phyloP scores from a whole-genome alignment of 2,329 filamentous ascomycete species.

The Sporothrix schenckii region DNA sequence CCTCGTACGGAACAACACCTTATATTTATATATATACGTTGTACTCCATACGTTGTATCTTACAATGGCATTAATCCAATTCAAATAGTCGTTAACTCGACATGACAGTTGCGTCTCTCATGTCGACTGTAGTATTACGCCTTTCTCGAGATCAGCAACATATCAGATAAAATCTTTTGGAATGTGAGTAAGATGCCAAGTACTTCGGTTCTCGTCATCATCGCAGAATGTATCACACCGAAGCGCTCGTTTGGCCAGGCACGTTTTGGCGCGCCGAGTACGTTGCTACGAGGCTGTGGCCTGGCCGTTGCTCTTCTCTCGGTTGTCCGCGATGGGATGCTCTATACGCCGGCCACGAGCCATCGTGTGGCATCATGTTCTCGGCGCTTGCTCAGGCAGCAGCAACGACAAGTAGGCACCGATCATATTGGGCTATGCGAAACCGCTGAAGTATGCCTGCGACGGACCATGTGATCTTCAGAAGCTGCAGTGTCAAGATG shows the following conservation, averaged over 20 bases:
- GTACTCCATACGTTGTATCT: background rate
- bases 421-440: too few species aligned
- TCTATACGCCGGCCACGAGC: background rate
- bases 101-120: conserved; percentile 3
- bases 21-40: background rate
- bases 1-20: background rate
- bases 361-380: background rate
- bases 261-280: background rate
- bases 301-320: background rate
- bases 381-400: background rate
- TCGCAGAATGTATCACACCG: background rate
- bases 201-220: background rate
- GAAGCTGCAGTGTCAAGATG: conserved; percentile 10
- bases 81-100: background rate
- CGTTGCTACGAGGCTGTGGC: background rate
- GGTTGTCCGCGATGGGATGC: background rate
- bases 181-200: background rate
- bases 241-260: background rate
- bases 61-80: background rate
- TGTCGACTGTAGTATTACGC: background rate
- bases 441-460: background rate
- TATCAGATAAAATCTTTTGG: background rate
- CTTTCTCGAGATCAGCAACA: background rate
- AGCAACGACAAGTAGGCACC: background rate
- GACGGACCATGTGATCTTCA: background rate